phyloP scores from a whole-genome alignment of 176 grass and related monocot genomes.

The Zoysia pacifica region DNA sequence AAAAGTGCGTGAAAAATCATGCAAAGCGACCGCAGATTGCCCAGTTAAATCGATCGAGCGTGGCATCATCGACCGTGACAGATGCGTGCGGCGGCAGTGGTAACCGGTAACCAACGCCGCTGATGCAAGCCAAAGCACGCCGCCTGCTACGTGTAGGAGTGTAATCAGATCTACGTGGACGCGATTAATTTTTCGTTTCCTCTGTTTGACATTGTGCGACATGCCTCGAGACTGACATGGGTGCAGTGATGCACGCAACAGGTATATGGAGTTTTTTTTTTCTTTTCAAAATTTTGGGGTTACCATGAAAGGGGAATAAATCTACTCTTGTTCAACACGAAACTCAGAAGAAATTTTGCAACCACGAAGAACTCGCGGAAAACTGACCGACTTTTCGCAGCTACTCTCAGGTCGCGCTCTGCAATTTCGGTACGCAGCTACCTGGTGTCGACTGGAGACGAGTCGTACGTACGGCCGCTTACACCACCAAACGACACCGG shows the following conservation, averaged over 20 bases:
- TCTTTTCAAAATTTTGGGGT: neutral
- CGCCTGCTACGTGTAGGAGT: neutral
- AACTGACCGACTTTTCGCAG: neutral
- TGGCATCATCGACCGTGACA: slow-evolving; percentile 25
- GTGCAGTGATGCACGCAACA: no score
- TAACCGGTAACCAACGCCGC: neutral
- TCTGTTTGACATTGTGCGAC: slow-evolving; percentile 16
- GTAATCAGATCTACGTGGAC: slow-evolving; percentile 11
- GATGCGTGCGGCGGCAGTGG: neutral
- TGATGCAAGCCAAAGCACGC: neutral
- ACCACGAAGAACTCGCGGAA: neutral
- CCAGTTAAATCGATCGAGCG: neutral
- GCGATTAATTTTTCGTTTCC: slow-evolving; percentile 1
- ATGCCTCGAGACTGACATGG: neutral
- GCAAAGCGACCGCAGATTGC: neutral
- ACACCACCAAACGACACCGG: neutral
- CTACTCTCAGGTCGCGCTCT: neutral
- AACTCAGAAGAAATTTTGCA: neutral
- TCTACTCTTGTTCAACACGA: neutral
- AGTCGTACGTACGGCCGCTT: neutral
- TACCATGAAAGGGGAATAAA: neutral
- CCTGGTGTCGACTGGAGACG: neutral
- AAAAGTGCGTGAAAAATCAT: slow-evolving; percentile 19
- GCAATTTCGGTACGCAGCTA: neutral
- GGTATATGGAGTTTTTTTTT: no score